Conservation (phyloP, 2,329 filamentous ascomycete species). For the Fusarium succisae region DNA sequence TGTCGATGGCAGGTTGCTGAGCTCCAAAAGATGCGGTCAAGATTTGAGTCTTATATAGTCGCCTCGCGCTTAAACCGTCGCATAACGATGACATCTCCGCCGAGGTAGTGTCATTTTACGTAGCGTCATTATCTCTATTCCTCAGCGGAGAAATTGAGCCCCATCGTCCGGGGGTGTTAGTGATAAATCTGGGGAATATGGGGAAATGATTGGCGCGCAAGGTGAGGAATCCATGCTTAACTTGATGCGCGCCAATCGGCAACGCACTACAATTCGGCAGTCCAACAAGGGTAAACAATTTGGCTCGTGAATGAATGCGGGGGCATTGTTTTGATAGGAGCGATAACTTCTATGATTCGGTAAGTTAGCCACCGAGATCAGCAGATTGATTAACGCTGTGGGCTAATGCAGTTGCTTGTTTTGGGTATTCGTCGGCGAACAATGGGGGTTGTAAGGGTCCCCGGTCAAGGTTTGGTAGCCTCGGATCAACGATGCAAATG, state of each 20-base stretch:
- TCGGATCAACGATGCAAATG: not conserved
- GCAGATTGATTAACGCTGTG: slow-evolving; percentile 2
- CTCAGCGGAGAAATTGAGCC: slow-evolving; percentile 24
- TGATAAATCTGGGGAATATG: slow-evolving; percentile 23
- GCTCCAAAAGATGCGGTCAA: not conserved
- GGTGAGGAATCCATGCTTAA: not conserved
- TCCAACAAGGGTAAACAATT: slow-evolving; percentile 8
- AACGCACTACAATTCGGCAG: not conserved
- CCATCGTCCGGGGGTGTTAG: slow-evolving; percentile 14
- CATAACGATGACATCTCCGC: not conserved
- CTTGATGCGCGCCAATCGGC: slow-evolving; percentile 29
- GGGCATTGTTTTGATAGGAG: slow-evolving; percentile 24
- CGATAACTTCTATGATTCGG: slow-evolving; percentile 10
- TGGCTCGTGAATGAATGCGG: slow-evolving; percentile 7
- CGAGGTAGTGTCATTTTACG: slow-evolving; percentile 7
- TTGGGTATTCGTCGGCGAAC: not conserved
- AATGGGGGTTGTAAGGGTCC: not conserved
- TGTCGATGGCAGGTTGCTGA: slow-evolving; percentile 7
- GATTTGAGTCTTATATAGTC: slow-evolving; percentile 14
- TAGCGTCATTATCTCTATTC: not conserved
- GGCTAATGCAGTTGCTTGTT: not conserved
- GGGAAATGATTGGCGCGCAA: slow-evolving; percentile 32
- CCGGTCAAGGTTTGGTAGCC: slow-evolving; percentile 5
- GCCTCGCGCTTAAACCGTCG: not conserved
- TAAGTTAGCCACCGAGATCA: slow-evolving; percentile 13